Percentiles rank a stretch among this genome's conserved stretches.
These are phyloP conservation scores for Oryza nivara DNA, from an alignment of 176 grass and related monocot genomes.

Conservation along the genomic window DNA sequence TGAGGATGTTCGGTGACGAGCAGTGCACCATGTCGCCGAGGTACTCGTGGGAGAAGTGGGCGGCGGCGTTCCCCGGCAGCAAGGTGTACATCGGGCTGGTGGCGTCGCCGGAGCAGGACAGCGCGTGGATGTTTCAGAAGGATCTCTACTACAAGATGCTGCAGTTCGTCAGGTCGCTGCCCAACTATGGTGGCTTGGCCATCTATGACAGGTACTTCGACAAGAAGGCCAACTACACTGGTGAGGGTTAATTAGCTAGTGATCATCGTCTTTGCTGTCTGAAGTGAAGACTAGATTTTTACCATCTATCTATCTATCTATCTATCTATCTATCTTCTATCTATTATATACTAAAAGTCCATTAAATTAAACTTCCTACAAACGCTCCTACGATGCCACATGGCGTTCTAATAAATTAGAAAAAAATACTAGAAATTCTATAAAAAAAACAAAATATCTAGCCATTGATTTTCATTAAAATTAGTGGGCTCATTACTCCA, in stretches of 20 bases:
- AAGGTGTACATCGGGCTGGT: slow-evolving; percentile 29
- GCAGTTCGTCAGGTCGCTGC: not conserved
- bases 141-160: not conserved
- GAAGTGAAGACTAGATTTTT: no score
- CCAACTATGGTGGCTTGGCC: not conserved
- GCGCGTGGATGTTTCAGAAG: slow-evolving; percentile 14
- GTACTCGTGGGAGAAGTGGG: slow-evolving; percentile 36
- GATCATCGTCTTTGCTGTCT: no score
- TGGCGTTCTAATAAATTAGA: no score
- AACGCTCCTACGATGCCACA: no score
- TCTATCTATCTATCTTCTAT: no score
- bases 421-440: no score
- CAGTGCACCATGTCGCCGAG: slow-evolving; percentile 19
- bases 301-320: no score
- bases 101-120: slow-evolving; percentile 21
- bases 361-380: no score
- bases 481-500: no score
- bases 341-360: no score
- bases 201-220: slow-evolving; percentile 35
- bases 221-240: not conserved
- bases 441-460: no score
- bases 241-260: not conserved
- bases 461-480: no score
- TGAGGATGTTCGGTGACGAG: slow-evolving; percentile 59
- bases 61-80: slow-evolving; percentile 19